These are phyloP conservation scores for Hanseniaspora clermontiae DNA, from an alignment of 805 yeast species.

Conservation along the genomic window DNA sequence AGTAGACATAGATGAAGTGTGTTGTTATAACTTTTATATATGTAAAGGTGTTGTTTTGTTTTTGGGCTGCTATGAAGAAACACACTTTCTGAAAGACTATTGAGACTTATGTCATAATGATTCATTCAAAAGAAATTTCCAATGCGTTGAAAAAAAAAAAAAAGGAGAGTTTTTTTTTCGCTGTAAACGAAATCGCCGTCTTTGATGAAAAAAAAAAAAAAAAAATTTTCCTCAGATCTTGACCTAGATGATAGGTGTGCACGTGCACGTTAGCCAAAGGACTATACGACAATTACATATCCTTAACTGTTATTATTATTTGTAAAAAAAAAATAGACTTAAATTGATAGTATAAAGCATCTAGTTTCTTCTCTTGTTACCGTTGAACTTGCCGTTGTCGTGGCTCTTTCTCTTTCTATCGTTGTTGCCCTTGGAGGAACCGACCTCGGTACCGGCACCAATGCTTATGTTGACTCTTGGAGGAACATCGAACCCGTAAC, in stretches of 20 bases:
- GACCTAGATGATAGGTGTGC: not conserved
- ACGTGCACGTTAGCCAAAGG: not conserved
- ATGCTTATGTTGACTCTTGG: conserved; percentile 94
- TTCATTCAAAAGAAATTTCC: too few species aligned
- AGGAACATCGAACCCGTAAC: conserved; percentile 88
- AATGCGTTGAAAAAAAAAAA: too few species aligned
- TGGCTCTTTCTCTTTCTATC: conserved; percentile 11
- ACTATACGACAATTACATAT: not conserved
- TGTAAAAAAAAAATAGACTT: not conserved
- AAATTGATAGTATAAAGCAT: too few species aligned
- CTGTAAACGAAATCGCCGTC: too few species aligned
- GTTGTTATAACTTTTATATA: too few species aligned
- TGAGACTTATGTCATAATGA: too few species aligned
- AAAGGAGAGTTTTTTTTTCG: too few species aligned
- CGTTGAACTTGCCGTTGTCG: conserved; percentile 1
- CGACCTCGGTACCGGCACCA: conserved; percentile 59
- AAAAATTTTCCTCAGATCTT: too few species aligned
- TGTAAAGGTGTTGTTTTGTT: not conserved
- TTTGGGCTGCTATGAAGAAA: not conserved
- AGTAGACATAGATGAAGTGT: not conserved
- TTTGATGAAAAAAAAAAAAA: too few species aligned
- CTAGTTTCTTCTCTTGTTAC: conserved; percentile 7
- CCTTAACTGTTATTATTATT: not conserved
- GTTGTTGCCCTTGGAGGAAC: conserved; percentile 19
- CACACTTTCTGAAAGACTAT: too few species aligned